A percentile compares a stretch with the other conserved stretches of the same genome.
Evolutionary conservation across 129 eudicot species (phyloP).

Genomic region (Ambrosia artemisiifolia): DNA sequence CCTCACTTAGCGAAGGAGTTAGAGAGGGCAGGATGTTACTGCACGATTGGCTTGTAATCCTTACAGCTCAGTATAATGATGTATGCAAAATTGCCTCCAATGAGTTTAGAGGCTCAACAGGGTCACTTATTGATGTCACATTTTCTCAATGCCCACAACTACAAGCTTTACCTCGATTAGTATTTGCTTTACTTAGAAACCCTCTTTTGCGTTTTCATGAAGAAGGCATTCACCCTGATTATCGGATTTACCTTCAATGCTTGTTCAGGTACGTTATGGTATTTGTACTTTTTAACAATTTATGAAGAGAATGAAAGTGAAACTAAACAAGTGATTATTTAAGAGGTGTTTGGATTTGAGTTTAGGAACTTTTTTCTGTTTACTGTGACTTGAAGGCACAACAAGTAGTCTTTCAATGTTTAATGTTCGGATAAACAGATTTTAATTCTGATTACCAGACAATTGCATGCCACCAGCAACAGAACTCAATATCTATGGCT

Average conservation of each 20-base stretch:
- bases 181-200: slow-evolving; percentile 84
- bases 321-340: not conserved
- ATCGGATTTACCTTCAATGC: slow-evolving; percentile 91
- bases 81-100: slow-evolving; percentile 55
- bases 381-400: not conserved
- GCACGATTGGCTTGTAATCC: slow-evolving; percentile 99
- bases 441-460: not conserved
- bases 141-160: slow-evolving; percentile 92
- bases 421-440: not conserved
- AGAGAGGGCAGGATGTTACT: slow-evolving; percentile 83
- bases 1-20: slow-evolving; percentile 85
- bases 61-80: slow-evolving; percentile 81
- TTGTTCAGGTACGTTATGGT: slow-evolving; percentile 65
- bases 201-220: slow-evolving; percentile 94
- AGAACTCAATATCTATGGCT: not conserved
- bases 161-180: slow-evolving; percentile 80
- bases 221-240: slow-evolving; percentile 99
- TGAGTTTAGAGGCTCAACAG: slow-evolving; percentile 48
- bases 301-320: not conserved
- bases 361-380: not conserved
- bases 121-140: slow-evolving; percentile 65
- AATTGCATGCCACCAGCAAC: not conserved
- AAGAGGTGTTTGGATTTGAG: not conserved
- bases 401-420: not conserved
- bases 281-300: not conserved